phyloP scores from a whole-genome alignment of 352 stramenopile species.

The Globisporangium uncinulatum region DNA sequence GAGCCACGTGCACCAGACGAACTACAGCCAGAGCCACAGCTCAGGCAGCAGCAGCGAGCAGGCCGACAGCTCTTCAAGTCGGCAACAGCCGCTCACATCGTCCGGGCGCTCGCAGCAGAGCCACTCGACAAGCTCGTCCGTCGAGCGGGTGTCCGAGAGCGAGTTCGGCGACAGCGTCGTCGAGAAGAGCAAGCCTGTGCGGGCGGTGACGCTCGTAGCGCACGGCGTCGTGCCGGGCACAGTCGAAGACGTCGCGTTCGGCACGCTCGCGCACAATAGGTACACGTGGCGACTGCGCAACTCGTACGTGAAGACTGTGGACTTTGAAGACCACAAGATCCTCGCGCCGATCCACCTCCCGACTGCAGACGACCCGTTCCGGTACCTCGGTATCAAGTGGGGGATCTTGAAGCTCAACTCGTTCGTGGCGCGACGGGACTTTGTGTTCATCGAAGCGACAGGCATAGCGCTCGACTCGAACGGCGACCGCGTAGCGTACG shows the following conservation, averaged over 20 bases:
- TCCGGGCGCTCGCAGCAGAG: conserved; percentile 12
- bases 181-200: conserved; percentile 26
- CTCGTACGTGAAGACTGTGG: conserved; percentile 26
- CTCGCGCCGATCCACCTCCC: conserved; percentile 35
- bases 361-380: conserved; percentile 42
- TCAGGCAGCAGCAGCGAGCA: neutral
- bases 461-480: conserved; percentile 15
- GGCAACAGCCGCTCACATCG: too few species aligned
- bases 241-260: conserved; percentile 43
- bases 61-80: neutral
- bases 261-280: conserved; percentile 26
- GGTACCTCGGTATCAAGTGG: conserved; percentile 49
- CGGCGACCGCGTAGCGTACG: conserved; percentile 12
- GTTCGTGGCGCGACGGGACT: conserved; percentile 35
- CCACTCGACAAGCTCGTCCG: conserved; percentile 28
- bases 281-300: conserved; percentile 31
- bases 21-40: conserved; percentile 10
- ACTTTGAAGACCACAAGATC: conserved; percentile 29
- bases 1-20: conserved; percentile 22
- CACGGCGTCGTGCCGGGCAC: conserved; percentile 34
- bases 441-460: conserved; percentile 18
- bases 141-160: conserved; percentile 29
- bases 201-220: conserved; percentile 28
- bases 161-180: conserved; percentile 32
- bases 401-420: conserved; percentile 20